phyloP scores from a whole-genome alignment of 345 rosid species.

The Fremontodendron californicum region DNA sequence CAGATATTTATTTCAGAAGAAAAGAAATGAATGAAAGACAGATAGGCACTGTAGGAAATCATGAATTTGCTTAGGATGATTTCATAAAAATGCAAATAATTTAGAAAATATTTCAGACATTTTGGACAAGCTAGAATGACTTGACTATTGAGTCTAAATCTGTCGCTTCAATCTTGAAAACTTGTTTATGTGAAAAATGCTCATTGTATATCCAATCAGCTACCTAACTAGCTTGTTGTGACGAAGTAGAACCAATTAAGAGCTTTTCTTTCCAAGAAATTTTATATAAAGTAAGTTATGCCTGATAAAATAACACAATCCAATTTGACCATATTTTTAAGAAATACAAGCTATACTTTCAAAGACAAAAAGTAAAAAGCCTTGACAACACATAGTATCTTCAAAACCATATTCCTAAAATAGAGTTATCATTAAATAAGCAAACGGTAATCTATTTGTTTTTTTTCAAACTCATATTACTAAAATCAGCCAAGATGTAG shows the following conservation, averaged over 20 bases:
- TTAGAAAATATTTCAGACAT: not conserved
- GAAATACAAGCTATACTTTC: not conserved
- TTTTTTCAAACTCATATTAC: not conserved
- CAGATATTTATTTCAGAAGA: not conserved
- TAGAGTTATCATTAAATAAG: not conserved
- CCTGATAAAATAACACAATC: not conserved
- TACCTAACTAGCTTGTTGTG: not conserved
- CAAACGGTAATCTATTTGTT: not conserved
- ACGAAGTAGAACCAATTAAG: not conserved
- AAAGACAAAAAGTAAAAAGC: not conserved
- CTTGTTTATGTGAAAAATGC: not conserved
- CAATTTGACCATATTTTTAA: not conserved
- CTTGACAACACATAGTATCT: not conserved
- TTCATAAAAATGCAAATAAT: not conserved
- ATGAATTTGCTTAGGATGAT: not conserved
- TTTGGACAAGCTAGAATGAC: not conserved
- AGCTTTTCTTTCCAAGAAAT: no score
- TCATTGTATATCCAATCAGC: not conserved
- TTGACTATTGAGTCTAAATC: not conserved
- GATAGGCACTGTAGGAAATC: not conserved
- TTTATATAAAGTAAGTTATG: not conserved
- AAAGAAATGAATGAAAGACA: not conserved
- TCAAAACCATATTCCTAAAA: not conserved
- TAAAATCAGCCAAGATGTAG: not conserved
- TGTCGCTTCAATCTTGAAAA: not conserved